Evolutionary conservation across 208 protist genomes (phyloP), one percentile per base, ranked within the genome.

Genomic region (Wallacemonas sp.): DNA sequence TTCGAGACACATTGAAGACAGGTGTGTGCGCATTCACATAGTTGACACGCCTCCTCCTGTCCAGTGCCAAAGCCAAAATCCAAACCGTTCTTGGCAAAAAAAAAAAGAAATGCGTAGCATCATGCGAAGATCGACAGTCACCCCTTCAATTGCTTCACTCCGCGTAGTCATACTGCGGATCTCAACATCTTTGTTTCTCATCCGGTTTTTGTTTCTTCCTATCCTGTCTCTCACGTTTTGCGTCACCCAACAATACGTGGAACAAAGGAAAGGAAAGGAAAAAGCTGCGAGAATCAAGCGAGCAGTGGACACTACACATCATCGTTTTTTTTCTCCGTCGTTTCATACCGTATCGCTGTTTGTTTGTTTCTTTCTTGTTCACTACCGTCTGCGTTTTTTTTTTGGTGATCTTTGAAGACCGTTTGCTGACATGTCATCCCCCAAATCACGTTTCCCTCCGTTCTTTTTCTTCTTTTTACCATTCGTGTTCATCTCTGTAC

Each of bases 361-460:
- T 23, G 5, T 49, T 49, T 23, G 9, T 41, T 26, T 55, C 19
- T 65, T 41, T 0, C 29, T 27, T 21, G 6, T 49, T 6, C 17
- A 5, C 6, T 49, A 49, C 29, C 48, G 12, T 49, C 48, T 49
- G 27, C 49, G 46, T 72, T 71, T 33, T 68, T 64, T 63, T 38
- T 21, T 55, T 36, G n/a, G n/a, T n/a, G n/a, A n/a, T n/a, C n/a
- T n/a, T n/a, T n/a, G n/a, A n/a, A n/a, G n/a, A n/a, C n/a, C n/a
- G n/a, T n/a, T n/a, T n/a, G n/a, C n/a, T n/a, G n/a, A n/a, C n/a
- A n/a, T n/a, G n/a, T n/a, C n/a, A n/a, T n/a, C n/a, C n/a, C n/a
- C n/a, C n/a, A n/a, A n/a, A n/a, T n/a, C n/a, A n/a, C n/a, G 36
- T 41, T 41, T 17, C 36, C 36, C 36, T 8, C n/a, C n/a, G n/a